phyloP scores from a whole-genome alignment of 306 rosid species.

The Trifolium repens region DNA sequence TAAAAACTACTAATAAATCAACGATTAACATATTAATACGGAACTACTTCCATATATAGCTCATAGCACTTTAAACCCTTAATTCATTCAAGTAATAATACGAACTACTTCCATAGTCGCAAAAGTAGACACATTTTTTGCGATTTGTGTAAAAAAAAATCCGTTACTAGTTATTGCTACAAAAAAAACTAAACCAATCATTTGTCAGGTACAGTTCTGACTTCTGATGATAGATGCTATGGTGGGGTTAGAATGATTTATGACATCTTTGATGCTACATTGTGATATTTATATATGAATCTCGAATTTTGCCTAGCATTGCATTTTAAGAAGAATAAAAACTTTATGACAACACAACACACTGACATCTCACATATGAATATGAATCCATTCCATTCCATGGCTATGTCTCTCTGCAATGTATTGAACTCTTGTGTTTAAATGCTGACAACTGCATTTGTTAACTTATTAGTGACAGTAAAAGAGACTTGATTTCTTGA shows the following conservation, averaged over 20 bases:
- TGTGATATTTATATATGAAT: slow-evolving; percentile 28
- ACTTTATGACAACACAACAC: slow-evolving; percentile 34
- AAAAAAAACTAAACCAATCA: slow-evolving; percentile 11
- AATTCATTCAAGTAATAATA: no score
- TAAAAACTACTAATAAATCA: no score
- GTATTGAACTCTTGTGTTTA: slow-evolving; percentile 15
- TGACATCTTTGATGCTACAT: slow-evolving; percentile 21
- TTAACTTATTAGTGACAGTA: slow-evolving; percentile 8
- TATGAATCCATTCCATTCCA: no score
- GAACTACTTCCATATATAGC: no score
- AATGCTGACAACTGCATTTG: no score
- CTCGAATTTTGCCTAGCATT: slow-evolving; percentile 30
- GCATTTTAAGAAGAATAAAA: slow-evolving; percentile 34
- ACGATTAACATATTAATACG: no score
- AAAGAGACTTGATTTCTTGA: slow-evolving; percentile 16
- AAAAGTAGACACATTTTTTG: no score
- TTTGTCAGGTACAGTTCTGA: neutral
- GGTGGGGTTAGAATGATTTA: slow-evolving; percentile 9
- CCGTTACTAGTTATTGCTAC: no score
- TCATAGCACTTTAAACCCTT: no score
- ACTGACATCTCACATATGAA: slow-evolving; percentile 10
- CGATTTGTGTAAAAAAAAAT: no score
- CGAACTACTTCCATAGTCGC: no score
- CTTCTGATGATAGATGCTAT: neutral
- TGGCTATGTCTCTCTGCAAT: neutral